Evolutionary conservation across 495 filamentous ascomycete species (phyloP).

Genomic region (Tirmania nivea): DNA sequence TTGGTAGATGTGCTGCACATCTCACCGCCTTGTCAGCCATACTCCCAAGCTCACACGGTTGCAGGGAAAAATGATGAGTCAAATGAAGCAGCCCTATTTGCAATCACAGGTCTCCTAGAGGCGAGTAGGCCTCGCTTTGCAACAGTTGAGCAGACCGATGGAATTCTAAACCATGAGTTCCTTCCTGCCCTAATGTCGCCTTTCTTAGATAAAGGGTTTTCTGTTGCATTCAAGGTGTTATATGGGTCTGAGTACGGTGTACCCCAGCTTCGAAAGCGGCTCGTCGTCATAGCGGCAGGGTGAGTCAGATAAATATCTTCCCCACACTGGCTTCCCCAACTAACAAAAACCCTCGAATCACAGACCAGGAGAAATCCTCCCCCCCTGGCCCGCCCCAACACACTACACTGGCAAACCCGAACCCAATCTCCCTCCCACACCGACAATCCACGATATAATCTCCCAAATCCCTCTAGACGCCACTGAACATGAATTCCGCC

Average conservation of each 20-base stretch:
- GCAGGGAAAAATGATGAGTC: constrained; percentile 42
- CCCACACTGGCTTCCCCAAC: background rate
- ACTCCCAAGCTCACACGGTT: constrained; percentile 54
- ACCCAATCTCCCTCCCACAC: constrained; percentile 11
- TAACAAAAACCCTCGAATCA: background rate
- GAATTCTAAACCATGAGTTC: constrained; percentile 32
- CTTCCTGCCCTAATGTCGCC: constrained; percentile 42
- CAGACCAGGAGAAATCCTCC: constrained; percentile 55
- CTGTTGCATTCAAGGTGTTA: constrained; percentile 36
- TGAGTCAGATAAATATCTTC: constrained; percentile 20
- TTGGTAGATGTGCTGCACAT: constrained; percentile 53
- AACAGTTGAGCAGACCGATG: constrained; percentile 71
- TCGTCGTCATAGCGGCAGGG: constrained; percentile 65
- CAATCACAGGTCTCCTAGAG: constrained; percentile 35
- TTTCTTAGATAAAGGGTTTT: constrained; percentile 46
- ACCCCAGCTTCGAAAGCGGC: constrained; percentile 35
- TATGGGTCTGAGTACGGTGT: constrained; percentile 38
- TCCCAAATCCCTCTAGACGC: constrained; percentile 23
- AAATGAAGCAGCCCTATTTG: constrained; percentile 51
- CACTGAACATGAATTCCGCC: constrained; percentile 29
- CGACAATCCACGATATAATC: constrained; percentile 23
- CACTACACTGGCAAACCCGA: constrained; percentile 26
- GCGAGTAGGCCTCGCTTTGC: constrained; percentile 44
- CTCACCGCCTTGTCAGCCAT: constrained; percentile 69
- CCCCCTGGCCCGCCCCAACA: constrained; percentile 43